Conservation (phyloP, 768 basidiomycete species). For the Tylopilus subfusipes region DNA sequence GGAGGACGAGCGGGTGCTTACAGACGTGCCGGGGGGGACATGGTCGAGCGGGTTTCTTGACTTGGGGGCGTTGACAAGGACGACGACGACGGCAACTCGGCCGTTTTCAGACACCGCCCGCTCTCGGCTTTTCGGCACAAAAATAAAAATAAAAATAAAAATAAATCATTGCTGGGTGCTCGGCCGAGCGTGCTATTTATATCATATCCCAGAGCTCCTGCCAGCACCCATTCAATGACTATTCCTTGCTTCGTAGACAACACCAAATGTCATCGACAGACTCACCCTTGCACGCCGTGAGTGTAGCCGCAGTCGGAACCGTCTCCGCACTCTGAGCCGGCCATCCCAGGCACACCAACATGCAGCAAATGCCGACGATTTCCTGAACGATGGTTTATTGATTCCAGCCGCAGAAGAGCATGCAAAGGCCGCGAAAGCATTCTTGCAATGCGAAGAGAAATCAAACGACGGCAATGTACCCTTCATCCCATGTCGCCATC, state of each 20-base stretch:
- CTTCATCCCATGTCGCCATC: constrained; percentile 7
- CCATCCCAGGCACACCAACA: constrained; percentile 72
- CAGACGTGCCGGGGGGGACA: constrained; percentile 30
- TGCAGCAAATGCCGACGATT: constrained; percentile 77
- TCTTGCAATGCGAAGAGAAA: constrained; percentile 67
- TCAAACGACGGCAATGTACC: constrained; percentile 70
- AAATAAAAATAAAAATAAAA: not conserved
- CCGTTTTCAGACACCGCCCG: constrained; percentile 33
- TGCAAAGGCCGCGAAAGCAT: constrained; percentile 71
- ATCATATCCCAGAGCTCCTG: not conserved
- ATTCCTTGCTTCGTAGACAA: not conserved
- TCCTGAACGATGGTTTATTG: constrained; percentile 59
- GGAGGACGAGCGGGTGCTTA: constrained; percentile 12
- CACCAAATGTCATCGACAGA: constrained; percentile 35
- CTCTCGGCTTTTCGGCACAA: constrained; percentile 14
- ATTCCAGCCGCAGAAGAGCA: constrained; percentile 74
- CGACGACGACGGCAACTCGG: constrained; percentile 8
- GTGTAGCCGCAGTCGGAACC: not conserved
- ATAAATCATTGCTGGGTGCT: not conserved
- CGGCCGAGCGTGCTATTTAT: too few species aligned
- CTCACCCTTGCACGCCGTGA: constrained; percentile 52
- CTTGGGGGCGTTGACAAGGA: constrained; percentile 15
- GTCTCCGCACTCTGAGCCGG: constrained; percentile 2
- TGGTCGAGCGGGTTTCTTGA: constrained; percentile 9
- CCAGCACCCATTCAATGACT: not conserved